These are phyloP conservation scores for Globisporangium mamillatum DNA, from an alignment of 352 stramenopile species.

Conservation along the genomic window DNA sequence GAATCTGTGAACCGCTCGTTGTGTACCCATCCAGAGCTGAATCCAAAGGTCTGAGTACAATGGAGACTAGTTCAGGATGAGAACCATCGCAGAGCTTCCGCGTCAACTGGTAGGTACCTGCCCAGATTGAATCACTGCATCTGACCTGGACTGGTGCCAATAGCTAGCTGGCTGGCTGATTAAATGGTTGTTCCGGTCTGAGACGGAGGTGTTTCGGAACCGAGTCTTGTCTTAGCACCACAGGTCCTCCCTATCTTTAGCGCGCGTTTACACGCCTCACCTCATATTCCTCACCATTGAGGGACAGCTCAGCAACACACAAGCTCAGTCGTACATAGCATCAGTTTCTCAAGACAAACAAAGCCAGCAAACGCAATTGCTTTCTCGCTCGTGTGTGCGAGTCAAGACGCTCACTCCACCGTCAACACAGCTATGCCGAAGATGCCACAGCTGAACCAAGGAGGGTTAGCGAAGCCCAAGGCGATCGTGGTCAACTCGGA, in stretches of 20 bases:
- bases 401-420: not conserved
- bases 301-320: not conserved
- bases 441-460: not conserved
- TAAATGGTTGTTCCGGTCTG: not conserved
- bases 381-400: not conserved
- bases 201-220: not conserved
- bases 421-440: not conserved
- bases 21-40: not conserved
- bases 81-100: not conserved
- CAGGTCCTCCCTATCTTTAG: not conserved
- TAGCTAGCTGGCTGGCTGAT: not conserved
- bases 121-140: not conserved
- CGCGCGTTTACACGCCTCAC: not conserved
- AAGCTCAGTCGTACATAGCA: not conserved
- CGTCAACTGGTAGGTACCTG: not conserved
- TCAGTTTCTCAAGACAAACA: not conserved
- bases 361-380: not conserved
- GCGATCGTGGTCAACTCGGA: slow-evolving; percentile 10
- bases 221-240: not conserved
- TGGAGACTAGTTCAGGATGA: not conserved
- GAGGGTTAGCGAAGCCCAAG: slow-evolving; percentile 2
- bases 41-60: not conserved
- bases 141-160: not conserved
- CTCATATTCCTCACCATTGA: not conserved
- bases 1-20: not conserved